Conservation (phyloP, 805 yeast genomes). For the Ogataea pilisensis region DNA sequence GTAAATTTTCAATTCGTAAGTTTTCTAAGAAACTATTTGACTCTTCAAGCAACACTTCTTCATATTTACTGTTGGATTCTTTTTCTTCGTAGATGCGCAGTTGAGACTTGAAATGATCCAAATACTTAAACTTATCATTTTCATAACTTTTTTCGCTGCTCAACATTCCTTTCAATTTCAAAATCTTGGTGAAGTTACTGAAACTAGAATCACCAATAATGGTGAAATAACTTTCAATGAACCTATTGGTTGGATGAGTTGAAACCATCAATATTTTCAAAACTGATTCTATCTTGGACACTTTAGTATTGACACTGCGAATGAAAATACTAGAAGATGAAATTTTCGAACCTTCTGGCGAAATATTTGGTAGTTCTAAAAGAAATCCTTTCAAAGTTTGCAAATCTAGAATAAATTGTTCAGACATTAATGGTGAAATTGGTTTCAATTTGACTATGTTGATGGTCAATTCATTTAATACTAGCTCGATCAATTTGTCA, state of each 20-base stretch:
- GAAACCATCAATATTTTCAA: constrained; percentile 65
- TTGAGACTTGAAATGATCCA: constrained; percentile 37
- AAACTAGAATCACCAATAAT: constrained; percentile 62
- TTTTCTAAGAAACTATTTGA: constrained; percentile 25
- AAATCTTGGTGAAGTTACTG: constrained; percentile 59
- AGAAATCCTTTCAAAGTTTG: constrained; percentile 58
- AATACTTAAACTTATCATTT: constrained; percentile 34
- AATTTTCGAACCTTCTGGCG: constrained; percentile 32
- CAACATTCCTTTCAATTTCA: constrained; percentile 54
- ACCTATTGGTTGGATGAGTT: constrained; percentile 56
- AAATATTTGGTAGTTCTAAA: constrained; percentile 42
- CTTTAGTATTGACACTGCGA: constrained; percentile 23
- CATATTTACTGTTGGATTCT: constrained; percentile 1
- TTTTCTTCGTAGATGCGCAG: constrained; percentile 32
- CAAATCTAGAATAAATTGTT: constrained; percentile 75
- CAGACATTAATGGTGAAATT: constrained; percentile 63
- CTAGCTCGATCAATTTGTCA: constrained; percentile 68
- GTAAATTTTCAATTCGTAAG: constrained; percentile 21
- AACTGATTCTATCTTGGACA: constrained; percentile 48
- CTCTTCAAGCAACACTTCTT: constrained; percentile 27
- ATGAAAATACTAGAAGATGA: constrained; percentile 22
- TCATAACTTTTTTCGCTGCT: constrained; percentile 27
- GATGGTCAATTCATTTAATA: constrained; percentile 51
- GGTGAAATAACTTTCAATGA: constrained; percentile 62
- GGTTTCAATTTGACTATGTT: constrained; percentile 64